A percentile compares a stretch with the other conserved stretches of the same genome.
Evolutionary conservation across 148 eudicot genomes (phyloP).

Genomic region (Spergularia bocconei): DNA sequence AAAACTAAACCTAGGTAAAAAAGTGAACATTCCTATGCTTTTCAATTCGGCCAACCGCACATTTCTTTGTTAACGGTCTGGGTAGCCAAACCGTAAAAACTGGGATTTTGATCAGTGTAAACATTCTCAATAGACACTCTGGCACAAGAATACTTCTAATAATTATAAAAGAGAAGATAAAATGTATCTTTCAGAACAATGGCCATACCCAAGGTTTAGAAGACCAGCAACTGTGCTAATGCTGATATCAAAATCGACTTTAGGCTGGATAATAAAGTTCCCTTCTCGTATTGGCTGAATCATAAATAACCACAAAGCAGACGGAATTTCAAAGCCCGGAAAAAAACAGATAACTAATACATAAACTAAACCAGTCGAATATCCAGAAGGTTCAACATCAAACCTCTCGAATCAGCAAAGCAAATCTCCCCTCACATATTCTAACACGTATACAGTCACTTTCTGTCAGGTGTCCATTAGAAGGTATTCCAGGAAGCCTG

Average conservation of each 20-base stretch:
- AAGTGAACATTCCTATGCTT: no score
- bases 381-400: slow-evolving; percentile 12
- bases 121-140: neutral
- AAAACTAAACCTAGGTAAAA: no score
- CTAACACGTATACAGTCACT: slow-evolving; percentile 95
- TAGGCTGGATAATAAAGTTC: slow-evolving; percentile 91
- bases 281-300: slow-evolving; percentile 95
- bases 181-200: slow-evolving; percentile 7
- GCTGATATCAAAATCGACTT: slow-evolving; percentile 98
- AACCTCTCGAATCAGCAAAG: slow-evolving; percentile 95
- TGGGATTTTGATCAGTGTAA: neutral
- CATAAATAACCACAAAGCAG: slow-evolving; percentile 9
- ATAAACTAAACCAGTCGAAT: neutral
- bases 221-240: slow-evolving; percentile 92
- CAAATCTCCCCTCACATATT: slow-evolving; percentile 97
- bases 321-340: neutral
- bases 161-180: neutral
- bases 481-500: slow-evolving; percentile 81
- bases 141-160: neutral
- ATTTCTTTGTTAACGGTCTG: no score
- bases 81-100: no score
- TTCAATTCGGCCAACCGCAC: no score
- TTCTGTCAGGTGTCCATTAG: slow-evolving; percentile 78
- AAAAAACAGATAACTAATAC: neutral
- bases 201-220: slow-evolving; percentile 87